Percentiles rank a stretch among this genome's conserved stretches.
Conservation (phyloP, 192 early-diverging fungal genomes). For the Coemansia sp. region DNA sequence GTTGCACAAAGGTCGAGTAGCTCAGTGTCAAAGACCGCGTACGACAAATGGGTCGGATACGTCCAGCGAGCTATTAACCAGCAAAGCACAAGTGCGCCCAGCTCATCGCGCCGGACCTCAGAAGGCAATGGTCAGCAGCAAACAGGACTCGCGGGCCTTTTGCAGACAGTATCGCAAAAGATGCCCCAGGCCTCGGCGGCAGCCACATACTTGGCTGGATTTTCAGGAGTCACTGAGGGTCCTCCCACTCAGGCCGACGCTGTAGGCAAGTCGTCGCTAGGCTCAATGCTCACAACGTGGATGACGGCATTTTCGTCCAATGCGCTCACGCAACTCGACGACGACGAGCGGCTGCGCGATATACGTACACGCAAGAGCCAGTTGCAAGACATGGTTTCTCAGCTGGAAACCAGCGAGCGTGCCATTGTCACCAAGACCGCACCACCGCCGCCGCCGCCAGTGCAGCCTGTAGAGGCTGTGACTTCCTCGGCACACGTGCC, state of each 20-base stretch:
- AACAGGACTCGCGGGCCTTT: constrained; percentile 22
- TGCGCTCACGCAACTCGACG: constrained; percentile 16
- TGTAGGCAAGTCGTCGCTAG: constrained; percentile 10
- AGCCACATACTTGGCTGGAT: constrained; percentile 27
- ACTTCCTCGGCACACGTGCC: not conserved
- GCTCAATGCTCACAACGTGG: constrained; percentile 44
- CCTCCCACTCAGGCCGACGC: constrained; percentile 19
- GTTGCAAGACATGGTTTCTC: constrained; percentile 46
- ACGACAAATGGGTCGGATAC: constrained; percentile 54
- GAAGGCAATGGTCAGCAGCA: not conserved
- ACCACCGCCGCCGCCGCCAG: no score
- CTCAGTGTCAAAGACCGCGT: constrained; percentile 39
- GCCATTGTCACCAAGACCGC: constrained; percentile 15
- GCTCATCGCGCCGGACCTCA: not conserved
- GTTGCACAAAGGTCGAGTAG: constrained; percentile 48
- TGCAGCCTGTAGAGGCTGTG: not conserved
- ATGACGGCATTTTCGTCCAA: constrained; percentile 25
- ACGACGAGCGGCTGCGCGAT: constrained; percentile 41
- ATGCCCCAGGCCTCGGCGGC: constrained; percentile 37
- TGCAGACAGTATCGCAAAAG: constrained; percentile 34
- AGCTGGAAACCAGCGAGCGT: constrained; percentile 49
- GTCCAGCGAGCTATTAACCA: constrained; percentile 42
- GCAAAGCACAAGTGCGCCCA: constrained; percentile 6
- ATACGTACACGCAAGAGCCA: constrained; percentile 46
- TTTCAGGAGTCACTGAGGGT: constrained; percentile 23